Conservation (phyloP, 257 asterid species). For the Nicotiana knightiana region DNA sequence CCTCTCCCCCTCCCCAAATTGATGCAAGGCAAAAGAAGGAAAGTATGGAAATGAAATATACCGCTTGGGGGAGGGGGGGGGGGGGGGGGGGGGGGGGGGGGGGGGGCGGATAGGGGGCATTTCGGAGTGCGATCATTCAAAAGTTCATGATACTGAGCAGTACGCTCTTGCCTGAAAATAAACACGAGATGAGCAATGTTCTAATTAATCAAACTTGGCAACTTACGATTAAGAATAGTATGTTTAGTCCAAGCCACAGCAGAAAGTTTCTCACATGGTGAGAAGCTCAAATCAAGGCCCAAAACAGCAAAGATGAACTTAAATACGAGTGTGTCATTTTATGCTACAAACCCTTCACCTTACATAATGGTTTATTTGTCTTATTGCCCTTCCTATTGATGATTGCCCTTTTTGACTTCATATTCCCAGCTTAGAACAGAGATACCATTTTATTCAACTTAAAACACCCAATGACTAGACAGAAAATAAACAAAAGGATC, state of each 20-base stretch:
- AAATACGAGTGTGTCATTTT: neutral
- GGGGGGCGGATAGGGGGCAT: too few relatives aligned
- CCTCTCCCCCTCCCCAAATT: too few relatives aligned
- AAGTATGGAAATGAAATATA: too few relatives aligned
- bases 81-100: too few relatives aligned
- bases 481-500: neutral
- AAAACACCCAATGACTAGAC: neutral
- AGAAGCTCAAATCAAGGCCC: neutral
- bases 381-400: neutral
- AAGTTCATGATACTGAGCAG: neutral
- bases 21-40: too few relatives aligned
- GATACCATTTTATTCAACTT: slow-evolving; percentile 7
- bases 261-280: neutral
- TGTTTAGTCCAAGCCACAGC: neutral
- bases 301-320: neutral
- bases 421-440: neutral
- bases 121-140: neutral
- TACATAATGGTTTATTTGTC: neutral
- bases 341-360: neutral
- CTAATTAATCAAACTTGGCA: too few relatives aligned
- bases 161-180: neutral
- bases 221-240: too few relatives aligned
- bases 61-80: too few relatives aligned
- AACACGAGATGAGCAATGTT: neutral
- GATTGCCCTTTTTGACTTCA: neutral